These are phyloP conservation scores for Phytopythium montanum DNA, from an alignment of 352 stramenopile species.

Conservation along the genomic window DNA sequence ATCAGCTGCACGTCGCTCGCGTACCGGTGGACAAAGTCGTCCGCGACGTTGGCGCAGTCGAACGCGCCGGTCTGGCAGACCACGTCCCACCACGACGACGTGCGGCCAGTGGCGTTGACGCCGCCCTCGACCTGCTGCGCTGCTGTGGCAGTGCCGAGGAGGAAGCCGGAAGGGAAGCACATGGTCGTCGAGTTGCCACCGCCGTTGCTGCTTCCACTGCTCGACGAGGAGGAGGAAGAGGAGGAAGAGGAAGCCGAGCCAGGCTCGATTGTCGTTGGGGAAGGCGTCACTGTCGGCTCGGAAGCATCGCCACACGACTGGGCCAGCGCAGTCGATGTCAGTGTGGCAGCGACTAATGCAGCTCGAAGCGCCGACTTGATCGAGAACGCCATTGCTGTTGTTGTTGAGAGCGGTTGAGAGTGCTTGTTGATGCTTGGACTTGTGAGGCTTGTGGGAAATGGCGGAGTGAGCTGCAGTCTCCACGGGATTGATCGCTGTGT, in stretches of 20 bases:
- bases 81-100: conserved; percentile 88
- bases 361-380: background rate
- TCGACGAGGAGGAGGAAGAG: background rate
- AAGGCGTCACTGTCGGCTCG: background rate
- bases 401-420: background rate
- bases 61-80: conserved; percentile 62
- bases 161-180: conserved; percentile 55
- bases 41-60: conserved; percentile 79
- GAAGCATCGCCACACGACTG: conserved; percentile 1
- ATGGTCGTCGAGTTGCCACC: conserved; percentile 12
- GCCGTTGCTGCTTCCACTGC: conserved; percentile 8
- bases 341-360: background rate
- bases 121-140: conserved; percentile 92
- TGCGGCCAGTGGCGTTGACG: conserved; percentile 62
- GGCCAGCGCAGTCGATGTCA: background rate
- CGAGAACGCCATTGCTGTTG: background rate
- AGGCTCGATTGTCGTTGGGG: background rate
- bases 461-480: background rate
- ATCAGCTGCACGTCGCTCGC: conserved; percentile 90
- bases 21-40: conserved; percentile 91
- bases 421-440: background rate
- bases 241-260: background rate
- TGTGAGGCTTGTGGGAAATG: background rate
- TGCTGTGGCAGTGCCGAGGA: conserved; percentile 79
- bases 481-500: background rate